Base-by-base conservation (phyloP, 2,329 filamentous ascomycete genomes). In the Conoideocrella luteorostrata region DNA sequence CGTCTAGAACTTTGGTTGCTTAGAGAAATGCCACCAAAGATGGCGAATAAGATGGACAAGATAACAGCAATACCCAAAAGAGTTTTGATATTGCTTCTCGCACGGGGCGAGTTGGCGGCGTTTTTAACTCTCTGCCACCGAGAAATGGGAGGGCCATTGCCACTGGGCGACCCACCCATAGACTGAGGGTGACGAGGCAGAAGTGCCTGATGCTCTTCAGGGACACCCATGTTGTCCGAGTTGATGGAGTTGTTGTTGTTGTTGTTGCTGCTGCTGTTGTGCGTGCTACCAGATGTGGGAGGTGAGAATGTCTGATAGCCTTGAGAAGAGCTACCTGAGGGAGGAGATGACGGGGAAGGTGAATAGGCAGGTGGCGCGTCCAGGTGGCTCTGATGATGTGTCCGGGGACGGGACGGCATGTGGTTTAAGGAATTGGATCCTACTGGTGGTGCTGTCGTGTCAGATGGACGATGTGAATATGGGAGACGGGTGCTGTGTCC, bases 281-380 rank as follows among this genome's bases (percentile, higher is more conserved):
- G 17, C n/a, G 18, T 13, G 22, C 33, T 39, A 17, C 22, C 28
- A 21, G 36, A 28, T 24, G 29, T 38, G 9, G 29, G 47, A 12
- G 52, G 55, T 2, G 55, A 46, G 52, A 75, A 72, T 7, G 72
- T 74, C 46, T 62, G 68, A 53, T 76, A 74, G 47, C 62, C 66
- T 3, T 38, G 43, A 9, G 44, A 39, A 12, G 24, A 20, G 47
- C 56, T 39, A 38, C 22, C 22, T 23, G 45, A 22, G 44, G 57
- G 49, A 7, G 63, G 57, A 11, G 67, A 66, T 18, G 62, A 60
- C 13, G 54, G 59, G 12, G 64, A 69, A 7, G 71, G 70, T 3
- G 69, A 70, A 54, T 76, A 77, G 9, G 73, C 73, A 6, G 73
- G 73, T 9, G 73, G 73, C 5, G 72, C 71, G 44, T 72, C 69